Evolutionary conservation across 2,329 filamentous ascomycete genomes (phyloP).

Genomic region (Colletotrichum siamense): DNA sequence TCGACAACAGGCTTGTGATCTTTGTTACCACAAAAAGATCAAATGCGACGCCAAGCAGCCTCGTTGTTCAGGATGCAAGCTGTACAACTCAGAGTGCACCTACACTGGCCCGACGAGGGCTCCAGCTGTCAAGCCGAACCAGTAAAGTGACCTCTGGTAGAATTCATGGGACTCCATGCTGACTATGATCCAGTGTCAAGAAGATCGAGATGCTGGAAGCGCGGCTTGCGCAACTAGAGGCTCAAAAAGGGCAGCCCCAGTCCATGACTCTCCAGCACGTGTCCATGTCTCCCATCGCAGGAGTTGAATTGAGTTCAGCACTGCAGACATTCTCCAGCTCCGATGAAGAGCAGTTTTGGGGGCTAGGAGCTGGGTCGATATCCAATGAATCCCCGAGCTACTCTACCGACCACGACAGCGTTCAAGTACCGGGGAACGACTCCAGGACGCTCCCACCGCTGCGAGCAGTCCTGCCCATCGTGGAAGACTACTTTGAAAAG

Average conservation of each 20-base stretch:
- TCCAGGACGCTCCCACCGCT: slow-evolving; percentile 20
- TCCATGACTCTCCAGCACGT: background rate
- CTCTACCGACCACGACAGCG: background rate
- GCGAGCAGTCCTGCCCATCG: slow-evolving; percentile 16
- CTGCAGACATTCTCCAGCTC: background rate
- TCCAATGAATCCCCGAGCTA: background rate
- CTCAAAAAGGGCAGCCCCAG: background rate
- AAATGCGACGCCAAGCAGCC: slow-evolving; percentile 13
- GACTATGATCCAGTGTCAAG: background rate
- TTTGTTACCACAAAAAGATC: slow-evolving; percentile 18
- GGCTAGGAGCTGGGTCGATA: background rate
- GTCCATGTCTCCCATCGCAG: background rate
- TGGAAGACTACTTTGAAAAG: slow-evolving; percentile 24
- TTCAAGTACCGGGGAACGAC: background rate
- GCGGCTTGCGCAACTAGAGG: background rate
- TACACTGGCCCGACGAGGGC: slow-evolving; percentile 4
- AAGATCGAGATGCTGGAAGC: slow-evolving; percentile 13
- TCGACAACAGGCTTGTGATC: background rate
- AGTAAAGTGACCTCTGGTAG: rapidly evolving
- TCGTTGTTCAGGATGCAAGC: slow-evolving; percentile 9
- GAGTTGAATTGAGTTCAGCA: background rate
- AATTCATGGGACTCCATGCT: rapidly evolving
- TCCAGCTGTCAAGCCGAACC: background rate
- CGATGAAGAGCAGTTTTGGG: background rate
- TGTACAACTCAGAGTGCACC: slow-evolving; percentile 16